These are phyloP conservation scores for Globisporangium recalcitrans DNA, from an alignment of 352 stramenopile species.

Conservation along the genomic window DNA sequence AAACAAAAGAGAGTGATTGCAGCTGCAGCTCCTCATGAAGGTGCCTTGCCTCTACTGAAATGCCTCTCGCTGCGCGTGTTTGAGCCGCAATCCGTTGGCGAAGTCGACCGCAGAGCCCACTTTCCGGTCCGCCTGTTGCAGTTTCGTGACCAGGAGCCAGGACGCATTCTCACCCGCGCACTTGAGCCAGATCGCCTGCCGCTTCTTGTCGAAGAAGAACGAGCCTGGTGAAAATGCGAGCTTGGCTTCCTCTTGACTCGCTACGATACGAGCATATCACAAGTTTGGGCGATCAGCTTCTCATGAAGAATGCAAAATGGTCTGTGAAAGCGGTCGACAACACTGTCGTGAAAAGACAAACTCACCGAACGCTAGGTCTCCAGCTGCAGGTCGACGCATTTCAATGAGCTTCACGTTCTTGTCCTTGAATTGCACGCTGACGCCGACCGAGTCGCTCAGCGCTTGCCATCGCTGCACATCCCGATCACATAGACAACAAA, in stretches of 20 bases:
- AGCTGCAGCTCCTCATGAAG: neutral
- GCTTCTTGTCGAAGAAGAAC: constrained; percentile 78
- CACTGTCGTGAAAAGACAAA: neutral
- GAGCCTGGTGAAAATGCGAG: constrained; percentile 22
- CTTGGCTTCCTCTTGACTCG: constrained; percentile 10
- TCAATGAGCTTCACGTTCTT: constrained; percentile 71
- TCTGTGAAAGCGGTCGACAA: neutral
- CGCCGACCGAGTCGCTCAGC: constrained; percentile 65
- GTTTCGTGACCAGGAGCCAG: constrained; percentile 65
- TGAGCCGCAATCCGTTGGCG: constrained; percentile 73
- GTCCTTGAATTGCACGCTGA: constrained; percentile 57
- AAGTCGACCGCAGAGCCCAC: constrained; percentile 65
- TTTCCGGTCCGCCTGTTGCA: constrained; percentile 66
- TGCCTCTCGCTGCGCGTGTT: constrained; percentile 43
- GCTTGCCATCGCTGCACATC: constrained; percentile 63
- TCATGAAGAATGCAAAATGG: neutral
- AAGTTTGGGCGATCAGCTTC: neutral
- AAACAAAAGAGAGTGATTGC: neutral
- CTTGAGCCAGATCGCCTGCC: constrained; percentile 64
- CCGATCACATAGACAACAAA: neutral
- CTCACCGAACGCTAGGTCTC: constrained; percentile 31
- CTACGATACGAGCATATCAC: neutral
- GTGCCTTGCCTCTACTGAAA: constrained; percentile 24
- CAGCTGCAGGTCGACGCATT: constrained; percentile 33
- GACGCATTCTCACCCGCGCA: constrained; percentile 26